Evolutionary conservation across 306 rosid genomes (phyloP), one percentile per base, ranked within the genome.

Genomic region (Hippophae tibetana): DNA sequence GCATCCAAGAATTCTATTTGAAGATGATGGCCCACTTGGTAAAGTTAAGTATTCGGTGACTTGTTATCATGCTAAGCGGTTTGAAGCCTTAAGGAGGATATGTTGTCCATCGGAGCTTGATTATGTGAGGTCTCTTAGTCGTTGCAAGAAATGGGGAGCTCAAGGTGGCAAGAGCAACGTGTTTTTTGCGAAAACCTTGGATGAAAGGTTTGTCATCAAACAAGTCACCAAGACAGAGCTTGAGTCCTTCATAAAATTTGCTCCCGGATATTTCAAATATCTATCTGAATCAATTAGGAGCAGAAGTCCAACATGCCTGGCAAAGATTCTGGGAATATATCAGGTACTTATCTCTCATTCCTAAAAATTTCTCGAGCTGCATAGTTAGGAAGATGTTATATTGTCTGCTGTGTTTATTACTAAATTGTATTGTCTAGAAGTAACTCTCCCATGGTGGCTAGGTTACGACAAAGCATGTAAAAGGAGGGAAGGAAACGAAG

Each of bases 121-220:
- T 67, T 93, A 59, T 51, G 58, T 88, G 69, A 86, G 97, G 77
- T 93, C 99, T 71, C 76, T 93, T 40, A 84, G 99, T 64, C 97
- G 97, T 67, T 86, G 99, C 67, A 93, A 84, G 84, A 84, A 81
- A 65, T 93, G 99, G 99, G 81, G 94, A 69, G 97, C 99, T 77
- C 95, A 88, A 75, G 99, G 99, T 63, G 99, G 99, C 12, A 93
- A 93, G 86, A 93, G 97, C 72, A 93, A 93, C 52, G 99, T 80
- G 26, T 93, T 93, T 72, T 93, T 93, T 68, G 99, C 99, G 0
- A 93, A 93, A 82, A 84, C 90, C 63, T 73, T 82, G 80, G 99
- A 93, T 72, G 99, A 93, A 57, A 74, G 97, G 57, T 93, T 93
- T 74, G 79, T 93, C 63, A 75, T 93, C 78, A 93, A 93, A 72